Evolutionary conservation across 176 grass and related monocot genomes (phyloP).

Genomic region (Calamus simplicifolius): DNA sequence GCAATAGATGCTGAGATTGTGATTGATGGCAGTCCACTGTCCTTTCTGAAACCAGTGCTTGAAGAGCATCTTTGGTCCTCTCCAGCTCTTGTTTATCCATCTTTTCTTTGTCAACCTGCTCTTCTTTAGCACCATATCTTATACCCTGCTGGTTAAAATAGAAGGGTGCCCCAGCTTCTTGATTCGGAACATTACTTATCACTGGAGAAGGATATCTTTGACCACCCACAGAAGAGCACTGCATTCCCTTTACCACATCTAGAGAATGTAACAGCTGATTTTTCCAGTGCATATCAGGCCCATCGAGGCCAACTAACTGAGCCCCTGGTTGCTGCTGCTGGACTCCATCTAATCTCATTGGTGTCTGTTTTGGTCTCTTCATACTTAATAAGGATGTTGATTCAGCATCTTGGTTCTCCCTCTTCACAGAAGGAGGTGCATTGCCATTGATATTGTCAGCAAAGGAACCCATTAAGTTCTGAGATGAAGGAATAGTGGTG

Average conservation of each 20-base stretch:
- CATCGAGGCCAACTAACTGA: constrained; percentile 37
- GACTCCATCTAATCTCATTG: constrained; percentile 48
- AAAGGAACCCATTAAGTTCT: constrained; percentile 46
- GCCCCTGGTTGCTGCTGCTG: constrained; percentile 35
- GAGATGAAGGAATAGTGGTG: constrained; percentile 52
- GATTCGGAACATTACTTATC: constrained; percentile 46
- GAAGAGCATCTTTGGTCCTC: constrained; percentile 42
- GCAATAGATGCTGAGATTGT: constrained; percentile 38
- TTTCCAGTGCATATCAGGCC: constrained; percentile 62
- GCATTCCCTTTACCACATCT: constrained; percentile 50
- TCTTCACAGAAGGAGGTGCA: constrained; percentile 59
- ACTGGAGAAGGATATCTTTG: constrained; percentile 62
- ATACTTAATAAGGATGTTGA: constrained; percentile 29
- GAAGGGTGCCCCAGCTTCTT: constrained; percentile 47
- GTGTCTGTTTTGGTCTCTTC: constrained; percentile 64
- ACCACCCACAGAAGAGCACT: constrained; percentile 47
- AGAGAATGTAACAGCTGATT: constrained; percentile 61
- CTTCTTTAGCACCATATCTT: constrained; percentile 59
- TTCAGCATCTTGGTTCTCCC: constrained; percentile 69
- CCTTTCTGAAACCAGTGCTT: constrained; percentile 45
- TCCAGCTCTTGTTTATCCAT: constrained; percentile 41
- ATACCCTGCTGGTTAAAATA: constrained; percentile 54
- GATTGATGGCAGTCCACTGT: constrained; percentile 41
- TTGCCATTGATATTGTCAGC: constrained; percentile 22
- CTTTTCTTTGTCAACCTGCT: constrained; percentile 20